Base-by-base conservation (phyloP, 192 early-diverging fungal genomes). In the Coemansia sp. region DNA sequence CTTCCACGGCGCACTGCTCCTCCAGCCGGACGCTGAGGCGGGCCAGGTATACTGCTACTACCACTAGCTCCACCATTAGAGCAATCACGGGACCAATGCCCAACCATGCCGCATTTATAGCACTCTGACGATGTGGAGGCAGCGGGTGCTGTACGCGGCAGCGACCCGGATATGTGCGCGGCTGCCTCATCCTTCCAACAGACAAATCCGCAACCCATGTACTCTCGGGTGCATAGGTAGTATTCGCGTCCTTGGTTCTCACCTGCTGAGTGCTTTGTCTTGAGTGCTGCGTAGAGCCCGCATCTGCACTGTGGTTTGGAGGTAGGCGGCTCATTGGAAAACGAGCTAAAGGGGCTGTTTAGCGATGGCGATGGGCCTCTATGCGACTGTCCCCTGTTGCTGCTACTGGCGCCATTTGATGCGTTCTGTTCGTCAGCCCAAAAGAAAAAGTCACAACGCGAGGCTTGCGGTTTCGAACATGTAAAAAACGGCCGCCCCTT, bases 401-500 rank as follows among this genome's bases (percentile, higher is more conserved):
- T 28, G 55, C 54, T 30, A 16, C 12, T 56, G 44, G 22, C 55
- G 27, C 47, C 55, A 32, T n/a, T 51, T 14, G 51, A 14, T 12
- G 49, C 18, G 27, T 6, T 52, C 6, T 41, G 65, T 51, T 78
- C 69, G 54, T 90, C 89, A 7, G 67, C 76, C 89, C 88, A 89
- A 23, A 72, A 44, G 64, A 90, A 89, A 55, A 79, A 91, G 5
- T 60, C 65, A 53, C 88, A 91, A 0, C 57, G 60, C 0, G 72
- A 22, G 0, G 81, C 77, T 21, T 61, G 56, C 2, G 61, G 41
- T 22, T 74, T 67, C 14, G 73, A 58, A 49, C 87, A 88, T 4
- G 41, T 72, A 44, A 64, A 84, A 52, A 88, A 88, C 8, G 76
- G 26, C 18, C 84, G 78, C n/a, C 84, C 85, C 64, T 84, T 82